Base-by-base conservation (phyloP, 106 monocot genomes). In the Phalaenopsis equestris region DNA sequence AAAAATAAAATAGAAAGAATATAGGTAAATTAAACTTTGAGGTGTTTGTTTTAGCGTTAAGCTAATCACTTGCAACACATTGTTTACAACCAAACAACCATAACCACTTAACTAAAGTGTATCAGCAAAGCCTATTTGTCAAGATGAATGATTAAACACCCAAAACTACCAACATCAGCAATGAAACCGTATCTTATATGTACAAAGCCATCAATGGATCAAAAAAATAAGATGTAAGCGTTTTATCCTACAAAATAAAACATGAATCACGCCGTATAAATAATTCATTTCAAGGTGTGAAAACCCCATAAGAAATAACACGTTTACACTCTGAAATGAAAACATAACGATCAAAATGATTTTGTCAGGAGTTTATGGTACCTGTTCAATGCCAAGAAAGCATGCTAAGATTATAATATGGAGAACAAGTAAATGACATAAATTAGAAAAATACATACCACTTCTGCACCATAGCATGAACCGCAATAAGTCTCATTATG, bases 401-500 rank as follows among this genome's bases (percentile, higher is more conserved):
- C 23, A 73, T 11, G 42, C 4, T 73, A 16, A 19, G 18, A 19
- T 42, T 42, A 43, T 43, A 42, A 17, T 45, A 45, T 47, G 47
- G 11, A 80, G 70, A 70, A 68, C 1, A 68, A 68, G 37, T 36
- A 68, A 2, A 68, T 17, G 5, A 57, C 79, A 79, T 79, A 80
- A 48, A 39, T 42, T 67, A 43, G 18, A 70, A 15, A 83, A 89
- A 93, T 57, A 89, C 11, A 56, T 80, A 49, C 81, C 81, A 5
- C 64, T 81, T 81, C 81, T 75, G 81, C 81, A 76, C 81, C 81
- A 75, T 76, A 81, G 42, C 81, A 96, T 14, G 96, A 90, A 80
- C 96, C 96, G 84, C 96, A 96, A 58, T 96, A 96, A n/a, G 89
- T 91, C 82, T 96, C 96, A 76, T 93, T 92, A 48, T 91, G 93